Evolutionary conservation across 129 eudicot genomes (phyloP).

Genomic region (Centrapalus pauciflorus): DNA sequence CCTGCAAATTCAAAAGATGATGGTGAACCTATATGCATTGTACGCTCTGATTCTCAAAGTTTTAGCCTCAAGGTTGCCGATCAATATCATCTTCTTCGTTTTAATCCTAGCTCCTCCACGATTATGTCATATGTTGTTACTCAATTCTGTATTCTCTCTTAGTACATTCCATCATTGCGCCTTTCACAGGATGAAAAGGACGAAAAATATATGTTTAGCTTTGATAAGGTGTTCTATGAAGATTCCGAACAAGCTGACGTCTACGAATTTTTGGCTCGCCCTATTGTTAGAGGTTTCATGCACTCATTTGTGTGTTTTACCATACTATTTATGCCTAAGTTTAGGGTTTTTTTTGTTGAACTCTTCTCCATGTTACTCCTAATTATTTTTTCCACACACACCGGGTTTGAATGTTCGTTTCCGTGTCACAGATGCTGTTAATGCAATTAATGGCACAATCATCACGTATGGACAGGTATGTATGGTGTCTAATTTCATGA

Average conservation of each 20-base stretch:
- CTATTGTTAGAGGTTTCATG: slow-evolving; percentile 64
- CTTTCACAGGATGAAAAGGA: slow-evolving; percentile 74
- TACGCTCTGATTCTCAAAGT: slow-evolving; percentile 46
- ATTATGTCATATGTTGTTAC: not conserved
- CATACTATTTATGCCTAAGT: not conserved
- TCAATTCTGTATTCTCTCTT: not conserved
- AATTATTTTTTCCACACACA: not conserved
- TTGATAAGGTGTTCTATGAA: slow-evolving; percentile 75
- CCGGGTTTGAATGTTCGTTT: not conserved
- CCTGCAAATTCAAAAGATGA: slow-evolving; percentile 51
- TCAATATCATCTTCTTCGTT: not conserved
- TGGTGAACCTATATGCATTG: slow-evolving; percentile 49
- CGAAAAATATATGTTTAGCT: slow-evolving; percentile 54
- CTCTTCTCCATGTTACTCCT: not conserved
- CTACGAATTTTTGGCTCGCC: slow-evolving; percentile 62
- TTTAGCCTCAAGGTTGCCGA: slow-evolving; percentile 66
- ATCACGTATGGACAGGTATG: slow-evolving; percentile 86
- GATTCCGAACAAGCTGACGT: slow-evolving; percentile 76
- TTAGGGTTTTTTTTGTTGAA: not conserved
- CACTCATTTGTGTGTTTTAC: not conserved
- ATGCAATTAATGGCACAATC: slow-evolving; percentile 70
- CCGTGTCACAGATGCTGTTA: slow-evolving; percentile 53
- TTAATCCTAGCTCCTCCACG: not conserved
- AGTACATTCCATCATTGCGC: not conserved
- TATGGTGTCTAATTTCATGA: not conserved